These are phyloP conservation scores for Aspergillus ellipticus DNA, from an alignment of 495 filamentous ascomycete genomes.

Conservation along the genomic window DNA sequence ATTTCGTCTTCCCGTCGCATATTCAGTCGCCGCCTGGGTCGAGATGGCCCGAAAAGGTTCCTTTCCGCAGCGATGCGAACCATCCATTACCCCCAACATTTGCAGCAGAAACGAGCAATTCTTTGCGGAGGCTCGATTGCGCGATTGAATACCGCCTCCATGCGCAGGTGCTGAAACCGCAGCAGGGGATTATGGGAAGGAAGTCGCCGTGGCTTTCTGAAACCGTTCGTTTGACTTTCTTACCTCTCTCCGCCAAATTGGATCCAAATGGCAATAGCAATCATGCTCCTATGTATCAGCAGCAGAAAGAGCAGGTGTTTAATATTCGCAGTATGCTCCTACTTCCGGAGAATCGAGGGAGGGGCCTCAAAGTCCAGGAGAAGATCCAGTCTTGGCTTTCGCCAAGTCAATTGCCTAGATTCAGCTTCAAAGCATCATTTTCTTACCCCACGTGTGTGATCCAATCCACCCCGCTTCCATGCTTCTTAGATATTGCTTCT, in stretches of 20 bases:
- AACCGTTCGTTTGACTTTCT: constrained; percentile 1
- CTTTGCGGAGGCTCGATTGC: constrained; percentile 6
- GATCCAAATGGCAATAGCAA: not conserved
- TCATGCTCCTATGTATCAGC: not conserved
- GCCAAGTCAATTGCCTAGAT: constrained; percentile 5
- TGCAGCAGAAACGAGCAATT: not conserved
- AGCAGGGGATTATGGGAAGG: constrained; percentile 3
- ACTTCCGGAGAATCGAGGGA: constrained; percentile 11
- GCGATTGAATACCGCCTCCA: constrained; percentile 12
- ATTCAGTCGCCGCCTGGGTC: not conserved
- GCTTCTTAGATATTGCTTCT: constrained; percentile 1
- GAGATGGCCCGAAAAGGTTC: constrained; percentile 9
- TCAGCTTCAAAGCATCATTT: constrained; percentile 12
- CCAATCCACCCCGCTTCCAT: constrained; percentile 4
- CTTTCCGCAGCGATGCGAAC: constrained; percentile 11
- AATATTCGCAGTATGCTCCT: constrained; percentile 8
- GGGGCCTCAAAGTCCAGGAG: constrained; percentile 4
- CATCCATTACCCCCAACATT: constrained; percentile 12
- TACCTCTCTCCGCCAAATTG: constrained; percentile 2
- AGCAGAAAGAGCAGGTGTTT: constrained; percentile 7
- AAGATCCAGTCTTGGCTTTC: constrained; percentile 12
- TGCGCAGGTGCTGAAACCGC: constrained; percentile 7
- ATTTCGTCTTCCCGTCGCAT: constrained; percentile 9
- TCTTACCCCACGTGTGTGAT: constrained; percentile 7
- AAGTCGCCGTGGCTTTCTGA: constrained; percentile 3